Base-by-base conservation (phyloP, 2,329 filamentous ascomycete genomes). In the Cladophialophora bantiana region DNA sequence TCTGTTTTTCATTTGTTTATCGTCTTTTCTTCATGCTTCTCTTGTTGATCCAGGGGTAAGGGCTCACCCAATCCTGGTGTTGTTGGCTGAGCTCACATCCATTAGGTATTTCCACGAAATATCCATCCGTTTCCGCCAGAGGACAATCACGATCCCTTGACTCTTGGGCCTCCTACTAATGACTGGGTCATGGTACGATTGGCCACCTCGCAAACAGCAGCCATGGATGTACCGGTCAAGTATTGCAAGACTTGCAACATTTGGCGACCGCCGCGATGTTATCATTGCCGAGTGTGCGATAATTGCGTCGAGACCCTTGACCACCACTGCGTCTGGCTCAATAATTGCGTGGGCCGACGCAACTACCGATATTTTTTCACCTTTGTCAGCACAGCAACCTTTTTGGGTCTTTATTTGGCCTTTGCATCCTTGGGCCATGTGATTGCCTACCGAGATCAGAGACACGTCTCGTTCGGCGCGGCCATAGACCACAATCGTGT, bases 331-430 rank as follows among this genome's bases (percentile, higher is more conserved):
- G 94, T 98, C 15, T 99, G 95, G 95, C 87, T 99, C 70, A 99
- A 99, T 81, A 99, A 99, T 78, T 99, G 95, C 74, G 90, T 99
- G 58, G 95, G 95, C 52, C 90, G 94, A 71, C 92, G 95, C 74
- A 99, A 99, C 81, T 99, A 99, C 81, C 92, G 95, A 70, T 98
- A 94, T 79, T 99, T 99, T 80, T 97, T 98, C 77, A 87, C 91
- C 10, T 99, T 97, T 78, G 89, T 99, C 71, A 88, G 88, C 62
- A 88, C 90, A 13, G 88, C 88, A n/a, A 93, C 92, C 0, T 72
- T 97, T 38, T 84, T 97, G 18, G 86, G 89, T 0, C 75, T 93
- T 15, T 94, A 91, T 74, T 84, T 98, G 54, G 82, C 95, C 35
- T 92, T 84, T 20, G 89, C 90, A 31, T 93, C 88, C 68, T 82